Conservation (phyloP, 805 yeast species). For the Ogataea haglerorum region DNA sequence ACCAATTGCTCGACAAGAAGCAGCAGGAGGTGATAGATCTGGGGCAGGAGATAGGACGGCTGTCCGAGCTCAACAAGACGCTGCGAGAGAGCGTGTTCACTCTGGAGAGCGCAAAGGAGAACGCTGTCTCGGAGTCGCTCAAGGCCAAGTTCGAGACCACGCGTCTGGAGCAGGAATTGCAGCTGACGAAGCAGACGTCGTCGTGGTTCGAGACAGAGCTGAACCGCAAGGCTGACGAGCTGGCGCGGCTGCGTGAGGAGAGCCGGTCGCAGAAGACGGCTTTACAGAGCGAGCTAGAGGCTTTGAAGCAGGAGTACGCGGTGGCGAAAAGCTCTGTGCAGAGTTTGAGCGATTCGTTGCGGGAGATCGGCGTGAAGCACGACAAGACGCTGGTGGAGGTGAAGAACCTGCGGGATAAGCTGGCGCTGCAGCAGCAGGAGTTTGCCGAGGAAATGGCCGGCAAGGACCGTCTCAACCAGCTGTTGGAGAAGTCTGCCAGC, state of each 20-base stretch:
- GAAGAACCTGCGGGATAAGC: constrained; percentile 44
- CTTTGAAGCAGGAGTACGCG: constrained; percentile 30
- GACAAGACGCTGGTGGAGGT: constrained; percentile 44
- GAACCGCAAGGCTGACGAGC: constrained; percentile 25
- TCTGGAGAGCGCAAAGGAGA: constrained; percentile 32
- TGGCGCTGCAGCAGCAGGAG: constrained; percentile 42
- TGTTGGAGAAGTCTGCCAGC: constrained; percentile 51
- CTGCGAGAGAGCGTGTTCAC: constrained; percentile 42
- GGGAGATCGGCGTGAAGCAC: constrained; percentile 36
- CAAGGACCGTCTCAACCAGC: constrained; percentile 57
- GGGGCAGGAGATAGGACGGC: constrained; percentile 40
- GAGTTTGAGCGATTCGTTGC: constrained; percentile 33
- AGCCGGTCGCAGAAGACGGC: constrained; percentile 31
- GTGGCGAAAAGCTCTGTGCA: constrained; percentile 30
- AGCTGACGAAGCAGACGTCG: constrained; percentile 30
- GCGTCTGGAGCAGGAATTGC: constrained; percentile 30
- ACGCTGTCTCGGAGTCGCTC: constrained; percentile 21
- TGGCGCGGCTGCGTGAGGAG: constrained; percentile 27
- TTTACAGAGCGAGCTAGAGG: constrained; percentile 36
- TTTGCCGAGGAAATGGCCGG: constrained; percentile 55
- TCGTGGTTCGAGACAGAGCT: constrained; percentile 37
- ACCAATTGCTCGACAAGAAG: constrained; percentile 35
- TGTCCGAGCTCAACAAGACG: constrained; percentile 39
- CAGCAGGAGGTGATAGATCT: constrained; percentile 35
- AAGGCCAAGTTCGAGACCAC: constrained; percentile 26